Conservation (phyloP, 2,329 filamentous ascomycete genomes). For the Hymenoscyphus infarciens region DNA sequence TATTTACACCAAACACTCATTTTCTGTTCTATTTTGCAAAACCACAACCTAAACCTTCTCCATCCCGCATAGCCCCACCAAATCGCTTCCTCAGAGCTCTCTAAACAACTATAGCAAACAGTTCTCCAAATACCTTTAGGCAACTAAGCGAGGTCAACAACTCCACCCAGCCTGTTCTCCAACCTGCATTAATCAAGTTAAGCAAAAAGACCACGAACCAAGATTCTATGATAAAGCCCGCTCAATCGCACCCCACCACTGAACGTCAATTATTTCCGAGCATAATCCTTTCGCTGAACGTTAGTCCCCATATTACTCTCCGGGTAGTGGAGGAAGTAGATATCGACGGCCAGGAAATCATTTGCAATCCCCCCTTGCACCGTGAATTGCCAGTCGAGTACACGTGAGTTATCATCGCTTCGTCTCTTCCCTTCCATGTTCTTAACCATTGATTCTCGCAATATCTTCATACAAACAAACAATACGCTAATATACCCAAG, state of each 20-base stretch:
- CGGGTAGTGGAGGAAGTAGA: background rate
- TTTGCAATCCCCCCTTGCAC: background rate
- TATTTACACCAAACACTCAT: too few relatives aligned
- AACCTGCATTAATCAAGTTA: background rate
- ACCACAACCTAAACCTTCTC: too few relatives aligned
- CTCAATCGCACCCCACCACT: background rate
- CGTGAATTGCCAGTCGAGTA: background rate
- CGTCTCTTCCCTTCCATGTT: background rate
- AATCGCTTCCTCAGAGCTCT: too few relatives aligned
- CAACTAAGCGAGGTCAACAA: background rate
- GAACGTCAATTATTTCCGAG: background rate
- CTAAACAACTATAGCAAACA: too few relatives aligned
- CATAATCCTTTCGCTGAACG: background rate
- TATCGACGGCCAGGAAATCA: background rate
- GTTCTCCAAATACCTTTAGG: too few relatives aligned
- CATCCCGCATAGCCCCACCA: too few relatives aligned
- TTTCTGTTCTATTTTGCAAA: too few relatives aligned
- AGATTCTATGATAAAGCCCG: too few relatives aligned
- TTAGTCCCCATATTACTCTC: background rate
- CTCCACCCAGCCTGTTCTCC: background rate
- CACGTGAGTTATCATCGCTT: background rate
- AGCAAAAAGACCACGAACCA: too few relatives aligned
- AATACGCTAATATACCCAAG: background rate
- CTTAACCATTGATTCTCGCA: too few relatives aligned
- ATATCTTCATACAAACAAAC: background rate